Percentiles rank a stretch among this genome's conserved stretches.
phyloP scores from a whole-genome alignment of 106 monocot species.

The Dendrobium huoshanense region DNA sequence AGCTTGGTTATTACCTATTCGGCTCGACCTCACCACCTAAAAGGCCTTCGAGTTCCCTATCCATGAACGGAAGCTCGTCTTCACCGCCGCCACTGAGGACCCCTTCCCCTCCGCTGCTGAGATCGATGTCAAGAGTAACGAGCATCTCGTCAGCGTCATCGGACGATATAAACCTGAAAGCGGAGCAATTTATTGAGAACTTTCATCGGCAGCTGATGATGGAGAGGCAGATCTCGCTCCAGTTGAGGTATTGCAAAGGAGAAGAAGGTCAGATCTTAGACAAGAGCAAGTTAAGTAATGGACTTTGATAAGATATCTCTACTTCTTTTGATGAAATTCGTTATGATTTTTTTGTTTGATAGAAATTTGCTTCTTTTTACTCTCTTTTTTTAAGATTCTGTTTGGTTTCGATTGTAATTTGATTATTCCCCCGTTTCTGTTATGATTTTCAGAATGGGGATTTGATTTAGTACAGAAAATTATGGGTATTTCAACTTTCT shows the following conservation, averaged over 20 bases:
- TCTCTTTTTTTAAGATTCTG: background rate
- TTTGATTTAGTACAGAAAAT: background rate
- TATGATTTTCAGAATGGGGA: background rate
- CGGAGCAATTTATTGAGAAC: slow-evolving; percentile 53
- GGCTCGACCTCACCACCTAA: background rate
- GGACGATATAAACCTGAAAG: slow-evolving; percentile 51
- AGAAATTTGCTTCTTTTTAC: background rate
- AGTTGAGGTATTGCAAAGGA: slow-evolving; percentile 34
- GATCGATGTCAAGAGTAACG: slow-evolving; percentile 9
- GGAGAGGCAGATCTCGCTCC: slow-evolving; percentile 61
- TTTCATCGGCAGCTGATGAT: slow-evolving; percentile 46
- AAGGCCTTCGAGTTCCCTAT: slow-evolving; percentile 13
- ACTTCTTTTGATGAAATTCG: background rate
- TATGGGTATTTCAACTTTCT: background rate
- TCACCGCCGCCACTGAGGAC: slow-evolving; percentile 3
- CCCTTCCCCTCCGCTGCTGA: background rate
- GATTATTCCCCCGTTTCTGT: background rate
- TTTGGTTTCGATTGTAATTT: background rate
- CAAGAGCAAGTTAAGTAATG: background rate
- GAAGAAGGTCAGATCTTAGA: slow-evolving; percentile 3
- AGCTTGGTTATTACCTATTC: slow-evolving; percentile 1
- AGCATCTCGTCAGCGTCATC: slow-evolving; percentile 4
- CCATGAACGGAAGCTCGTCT: slow-evolving; percentile 11
- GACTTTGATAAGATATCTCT: background rate
- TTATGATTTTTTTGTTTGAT: background rate